These are phyloP conservation scores for Polytrichum commune DNA, from an alignment of 225 moss, liverwort and hornwort species.

Conservation along the genomic window DNA sequence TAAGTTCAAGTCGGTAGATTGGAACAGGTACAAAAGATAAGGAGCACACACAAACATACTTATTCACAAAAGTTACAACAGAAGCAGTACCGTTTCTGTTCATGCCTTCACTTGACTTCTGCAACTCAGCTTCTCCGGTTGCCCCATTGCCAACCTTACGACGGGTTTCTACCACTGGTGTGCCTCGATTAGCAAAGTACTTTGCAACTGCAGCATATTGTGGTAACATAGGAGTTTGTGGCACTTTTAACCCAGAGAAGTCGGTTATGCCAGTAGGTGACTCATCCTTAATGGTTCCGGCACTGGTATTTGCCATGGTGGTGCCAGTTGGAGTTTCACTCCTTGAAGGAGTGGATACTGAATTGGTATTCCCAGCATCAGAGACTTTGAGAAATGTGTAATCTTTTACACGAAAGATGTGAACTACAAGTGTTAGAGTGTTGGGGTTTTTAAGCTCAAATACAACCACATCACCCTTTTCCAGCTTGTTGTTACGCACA, in stretches of 20 bases:
- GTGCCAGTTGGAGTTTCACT: constrained; percentile 14
- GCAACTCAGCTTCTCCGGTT: constrained; percentile 13
- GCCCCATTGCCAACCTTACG: constrained; percentile 19
- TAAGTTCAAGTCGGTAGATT: too few relatives aligned
- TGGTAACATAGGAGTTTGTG: constrained; percentile 31
- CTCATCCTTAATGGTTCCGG: constrained; percentile 17
- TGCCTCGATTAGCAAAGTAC: constrained; percentile 36
- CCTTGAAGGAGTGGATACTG: constrained; percentile 26
- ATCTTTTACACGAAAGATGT: constrained; percentile 54
- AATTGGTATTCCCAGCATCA: constrained; percentile 15
- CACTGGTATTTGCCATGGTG: constrained; percentile 13
- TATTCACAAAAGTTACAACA: too few relatives aligned
- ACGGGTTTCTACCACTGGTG: constrained; percentile 15
- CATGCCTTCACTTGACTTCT: constrained; percentile 14
- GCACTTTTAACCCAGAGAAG: constrained; percentile 17
- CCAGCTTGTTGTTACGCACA: constrained; percentile 42
- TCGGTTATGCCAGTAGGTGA: constrained; percentile 16
- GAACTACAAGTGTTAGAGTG: constrained; percentile 39
- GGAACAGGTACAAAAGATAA: background rate
- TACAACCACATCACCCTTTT: constrained; percentile 54
- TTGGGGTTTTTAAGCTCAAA: constrained; percentile 46
- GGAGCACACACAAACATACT: background rate
- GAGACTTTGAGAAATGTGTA: constrained; percentile 35
- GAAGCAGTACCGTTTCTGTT: constrained; percentile 22
- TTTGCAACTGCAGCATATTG: constrained; percentile 49